Conservation (phyloP, 2,329 filamentous ascomycete genomes). For the Elsinoe batatas region DNA sequence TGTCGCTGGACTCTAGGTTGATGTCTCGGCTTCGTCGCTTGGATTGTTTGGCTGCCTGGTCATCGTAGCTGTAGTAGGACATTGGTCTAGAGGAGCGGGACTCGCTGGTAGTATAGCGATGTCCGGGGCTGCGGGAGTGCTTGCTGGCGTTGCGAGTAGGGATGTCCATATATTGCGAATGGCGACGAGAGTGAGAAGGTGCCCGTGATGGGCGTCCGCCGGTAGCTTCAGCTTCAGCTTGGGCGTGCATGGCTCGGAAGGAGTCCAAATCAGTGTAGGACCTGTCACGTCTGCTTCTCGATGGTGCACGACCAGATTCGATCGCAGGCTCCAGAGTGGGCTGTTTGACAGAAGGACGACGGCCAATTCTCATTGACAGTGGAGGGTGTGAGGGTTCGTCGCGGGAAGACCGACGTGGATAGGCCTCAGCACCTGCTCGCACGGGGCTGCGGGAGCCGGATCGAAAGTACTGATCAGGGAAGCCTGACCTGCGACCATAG, state of each 20-base stretch:
- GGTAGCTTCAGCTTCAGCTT: neutral
- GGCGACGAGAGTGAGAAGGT: neutral
- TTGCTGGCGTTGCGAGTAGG: neutral
- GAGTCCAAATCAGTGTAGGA: constrained; percentile 2
- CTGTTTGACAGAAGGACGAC: neutral
- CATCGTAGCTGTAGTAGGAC: constrained; percentile 5
- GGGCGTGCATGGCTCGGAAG: neutral
- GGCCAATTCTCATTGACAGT: neutral
- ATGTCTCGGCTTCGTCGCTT: neutral
- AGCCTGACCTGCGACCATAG: neutral
- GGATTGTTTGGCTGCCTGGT: neutral
- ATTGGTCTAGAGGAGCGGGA: neutral
- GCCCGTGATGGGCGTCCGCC: neutral
- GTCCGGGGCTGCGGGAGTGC: constrained; percentile 9
- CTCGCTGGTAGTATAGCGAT: neutral
- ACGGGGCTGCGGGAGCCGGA: neutral
- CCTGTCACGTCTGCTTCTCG: neutral
- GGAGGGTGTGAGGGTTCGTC: neutral
- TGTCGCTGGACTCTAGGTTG: neutral
- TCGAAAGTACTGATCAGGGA: neutral
- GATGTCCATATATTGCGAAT: neutral
- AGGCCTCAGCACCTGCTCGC: neutral
- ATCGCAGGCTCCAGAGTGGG: neutral
- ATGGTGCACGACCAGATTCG: neutral
- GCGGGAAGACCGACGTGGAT: neutral